Conservation (phyloP, 192 early-diverging fungal species). For the Helicostylum pulchrum region DNA sequence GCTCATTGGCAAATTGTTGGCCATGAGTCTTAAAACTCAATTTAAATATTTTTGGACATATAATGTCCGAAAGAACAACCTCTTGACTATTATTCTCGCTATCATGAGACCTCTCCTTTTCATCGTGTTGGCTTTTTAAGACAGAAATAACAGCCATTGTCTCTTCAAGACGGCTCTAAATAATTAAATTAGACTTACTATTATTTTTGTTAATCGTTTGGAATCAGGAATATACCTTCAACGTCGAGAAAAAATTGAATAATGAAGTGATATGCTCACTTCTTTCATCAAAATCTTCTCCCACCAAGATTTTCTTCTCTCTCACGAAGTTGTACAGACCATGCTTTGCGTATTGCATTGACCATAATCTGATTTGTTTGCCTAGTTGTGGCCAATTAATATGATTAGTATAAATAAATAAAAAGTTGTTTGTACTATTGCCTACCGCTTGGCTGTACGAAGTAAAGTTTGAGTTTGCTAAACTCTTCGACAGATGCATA, state of each 20-base stretch:
- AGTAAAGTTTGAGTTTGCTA: constrained; percentile 15
- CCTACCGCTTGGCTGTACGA: constrained; percentile 15
- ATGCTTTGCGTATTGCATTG: constrained; percentile 3
- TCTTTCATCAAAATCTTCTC: constrained; percentile 7
- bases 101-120: constrained; percentile 8
- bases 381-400: constrained; percentile 5
- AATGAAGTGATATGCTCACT: neutral
- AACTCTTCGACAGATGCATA: constrained; percentile 8
- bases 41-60: constrained; percentile 15
- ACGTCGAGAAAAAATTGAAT: constrained; percentile 10
- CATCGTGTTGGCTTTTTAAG: constrained; percentile 10
- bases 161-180: constrained; percentile 5
- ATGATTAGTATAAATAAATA: constrained; percentile 5
- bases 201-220: constrained; percentile 11
- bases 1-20: constrained; percentile 1
- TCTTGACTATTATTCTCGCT: constrained; percentile 10
- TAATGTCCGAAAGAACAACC: constrained; percentile 7
- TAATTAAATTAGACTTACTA: constrained; percentile 9
- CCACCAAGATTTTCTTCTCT: constrained; percentile 9
- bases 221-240: constrained; percentile 10
- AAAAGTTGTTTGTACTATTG: constrained; percentile 3
- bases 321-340: neutral
- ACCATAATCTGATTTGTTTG: neutral
- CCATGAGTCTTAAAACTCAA: constrained; percentile 15
- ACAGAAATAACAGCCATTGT: constrained; percentile 5